These are phyloP conservation scores for Fusarium nematophilum DNA, from an alignment of 2,329 filamentous ascomycete species.

Conservation along the genomic window DNA sequence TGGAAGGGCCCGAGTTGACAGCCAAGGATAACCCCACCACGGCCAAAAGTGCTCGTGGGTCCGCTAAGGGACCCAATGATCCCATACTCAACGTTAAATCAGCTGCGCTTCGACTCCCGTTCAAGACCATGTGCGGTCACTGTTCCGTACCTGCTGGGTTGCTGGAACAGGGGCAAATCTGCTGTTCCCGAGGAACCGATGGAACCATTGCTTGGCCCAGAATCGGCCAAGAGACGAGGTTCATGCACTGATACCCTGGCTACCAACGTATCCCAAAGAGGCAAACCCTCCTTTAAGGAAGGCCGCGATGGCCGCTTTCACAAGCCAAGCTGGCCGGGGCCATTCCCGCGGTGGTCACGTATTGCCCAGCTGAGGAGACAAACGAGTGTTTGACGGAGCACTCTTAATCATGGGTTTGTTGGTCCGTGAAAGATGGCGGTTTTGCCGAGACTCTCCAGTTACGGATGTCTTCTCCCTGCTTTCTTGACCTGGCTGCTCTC, in stretches of 20 bases:
- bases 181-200: constrained; percentile 3
- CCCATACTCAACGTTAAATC: constrained; percentile 26
- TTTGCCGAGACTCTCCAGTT: constrained; percentile 3
- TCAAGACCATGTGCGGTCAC: not conserved
- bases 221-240: constrained; percentile 7
- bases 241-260: constrained; percentile 12
- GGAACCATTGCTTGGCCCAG: constrained; percentile 8
- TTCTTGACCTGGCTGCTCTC: not conserved
- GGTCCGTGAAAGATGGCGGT: constrained; percentile 3
- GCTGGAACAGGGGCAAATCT: constrained; percentile 6
- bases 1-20: not conserved
- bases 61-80: constrained; percentile 17
- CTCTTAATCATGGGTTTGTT: constrained; percentile 14
- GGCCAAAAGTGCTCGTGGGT: constrained; percentile 10
- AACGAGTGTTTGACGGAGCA: constrained; percentile 9
- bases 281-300: constrained; percentile 7
- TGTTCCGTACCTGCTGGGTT: constrained; percentile 6
- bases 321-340: constrained; percentile 11
- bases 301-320: constrained; percentile 12
- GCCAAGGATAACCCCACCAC: constrained; percentile 1
- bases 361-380: not conserved
- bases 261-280: constrained; percentile 8
- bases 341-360: constrained; percentile 6
- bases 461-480: not conserved
- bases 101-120: not conserved